Base-by-base conservation (phyloP, 768 basidiomycete genomes). In the Lactarius hatsudake region DNA sequence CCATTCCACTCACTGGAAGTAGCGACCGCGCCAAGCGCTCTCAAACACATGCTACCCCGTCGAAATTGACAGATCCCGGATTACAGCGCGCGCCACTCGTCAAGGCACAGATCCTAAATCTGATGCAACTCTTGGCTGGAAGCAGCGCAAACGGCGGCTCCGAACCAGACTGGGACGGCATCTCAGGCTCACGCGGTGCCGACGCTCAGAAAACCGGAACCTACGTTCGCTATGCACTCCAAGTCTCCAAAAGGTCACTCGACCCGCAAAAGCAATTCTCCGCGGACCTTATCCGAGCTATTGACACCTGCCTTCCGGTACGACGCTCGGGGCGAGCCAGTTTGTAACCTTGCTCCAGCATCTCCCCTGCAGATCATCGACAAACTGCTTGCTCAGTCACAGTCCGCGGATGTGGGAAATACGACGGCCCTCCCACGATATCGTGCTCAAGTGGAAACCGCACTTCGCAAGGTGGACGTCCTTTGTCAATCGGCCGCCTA, bases 51-150 rank as follows among this genome's bases (percentile, higher is more conserved):
- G 23, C n/a, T 20, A 36, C 36, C n/a, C 58, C 58, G n/a, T 59
- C 58, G 13, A 59, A 26, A 4, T 26, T 59, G 58, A 59, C 34
- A 26, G 58, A 59, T 38, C 58, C 58, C 23, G 58, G 58, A 36
- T 26, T 59, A 20, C 36, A 59, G 36, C 36, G 58, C n/a, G 58
- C 58, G 58, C 58, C 58, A 36, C 58, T 59, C 32, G 26, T 59
- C 36, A 34, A 57, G 55, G 55, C 55, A 34, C 55, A 57, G 30
- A 34, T 57, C 4, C 55, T 57, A 20, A 34, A 57, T 32, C 17
- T 57, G 4, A 1, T 57, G 30, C 55, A 57, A 30, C 30, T 57
- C 18, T 13, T 57, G 5, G 55, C 18, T 10, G 55, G 55, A 32
- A n/a, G 1, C 45, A 48, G 1, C n/a, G 10, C 45, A 9, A 23